Evolutionary conservation across 371 early-diverging fungal genomes (phyloP), one percentile per base, ranked within the genome.

Genomic region (Entomophthora muscae): DNA sequence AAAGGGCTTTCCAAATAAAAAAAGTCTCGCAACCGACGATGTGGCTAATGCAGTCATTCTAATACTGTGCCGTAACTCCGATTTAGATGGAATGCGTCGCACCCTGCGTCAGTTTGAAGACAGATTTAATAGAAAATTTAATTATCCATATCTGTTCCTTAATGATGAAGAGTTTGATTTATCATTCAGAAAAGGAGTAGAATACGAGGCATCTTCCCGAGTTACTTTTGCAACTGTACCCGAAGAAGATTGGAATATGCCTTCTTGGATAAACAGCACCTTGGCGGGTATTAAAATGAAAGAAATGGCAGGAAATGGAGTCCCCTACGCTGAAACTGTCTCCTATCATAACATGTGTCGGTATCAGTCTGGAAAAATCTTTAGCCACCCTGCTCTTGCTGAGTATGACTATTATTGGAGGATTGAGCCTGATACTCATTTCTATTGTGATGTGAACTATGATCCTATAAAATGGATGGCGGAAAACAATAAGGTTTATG

Each of bases 261-360:
- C 93, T 2, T 2, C 63, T 1, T 79, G 71, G 73, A 78, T 92
- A 33, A 78, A 90, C 70, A 69, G 74, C 64, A 73, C 13, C 10
- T 28, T 72, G 54, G 86, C 84, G 29, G 75, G 73, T 2, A 69
- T 75, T 32, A 71, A 72, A 55, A 81, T 79, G 70, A 73, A 74
- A 64, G 63, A 73, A 61, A 75, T 91, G 84, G 75, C 78, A 64
- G 71, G 69, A n/a, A 69, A 75, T 26, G 68, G 72, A 17, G 81
- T 93, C 29, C 77, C 86, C 0, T 96, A 96, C 69, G 97, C 89
- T 2, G 89, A 81, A 1, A 83, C 80, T 52, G 76, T 86, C 66
- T 83, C 88, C 17, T 98, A 98, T 70, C 82, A 93, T 42, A 90
- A 95, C 70, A 96, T 97, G 97, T 97, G 98, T 70, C 76, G 91